Evolutionary conservation across 305 asterid species (phyloP).

Genomic region (Galium porrigens): DNA sequence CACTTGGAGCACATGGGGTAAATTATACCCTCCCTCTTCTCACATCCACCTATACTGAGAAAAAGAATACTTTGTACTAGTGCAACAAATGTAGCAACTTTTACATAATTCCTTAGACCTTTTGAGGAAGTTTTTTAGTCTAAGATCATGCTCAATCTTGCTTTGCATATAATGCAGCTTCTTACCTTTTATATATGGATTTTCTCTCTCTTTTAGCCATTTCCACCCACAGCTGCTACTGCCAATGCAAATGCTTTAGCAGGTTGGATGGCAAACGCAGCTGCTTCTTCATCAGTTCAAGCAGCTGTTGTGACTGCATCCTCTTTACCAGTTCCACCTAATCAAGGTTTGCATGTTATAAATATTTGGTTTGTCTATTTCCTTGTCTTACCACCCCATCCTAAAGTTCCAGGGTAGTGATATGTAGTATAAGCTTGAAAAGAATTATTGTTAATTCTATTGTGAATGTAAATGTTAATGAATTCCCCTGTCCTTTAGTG

Average conservation of each 20-base stretch:
- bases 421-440: neutral
- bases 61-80: neutral
- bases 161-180: neutral
- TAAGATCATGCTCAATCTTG: neutral
- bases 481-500: neutral
- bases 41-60: neutral
- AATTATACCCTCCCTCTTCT: neutral
- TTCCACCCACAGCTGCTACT: conserved; percentile 65
- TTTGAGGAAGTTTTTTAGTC: neutral
- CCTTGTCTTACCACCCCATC: neutral
- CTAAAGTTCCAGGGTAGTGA: neutral
- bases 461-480: neutral
- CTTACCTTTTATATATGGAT: neutral
- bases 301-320: conserved; percentile 93
- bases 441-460: neutral
- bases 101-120: neutral
- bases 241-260: conserved; percentile 76
- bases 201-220: conserved; percentile 39
- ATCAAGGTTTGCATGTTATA: conserved; percentile 42
- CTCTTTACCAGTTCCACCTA: conserved; percentile 65
- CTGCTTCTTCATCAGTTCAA: conserved; percentile 86
- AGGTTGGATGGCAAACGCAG: conserved; percentile 90
- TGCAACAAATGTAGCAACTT: neutral
- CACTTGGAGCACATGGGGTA: conserved; percentile 92
- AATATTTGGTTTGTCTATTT: neutral